Evolutionary conservation across 2,329 filamentous ascomycete genomes (phyloP), one percentile per base, ranked within the genome.

Genomic region (Talaromyces sp.): DNA sequence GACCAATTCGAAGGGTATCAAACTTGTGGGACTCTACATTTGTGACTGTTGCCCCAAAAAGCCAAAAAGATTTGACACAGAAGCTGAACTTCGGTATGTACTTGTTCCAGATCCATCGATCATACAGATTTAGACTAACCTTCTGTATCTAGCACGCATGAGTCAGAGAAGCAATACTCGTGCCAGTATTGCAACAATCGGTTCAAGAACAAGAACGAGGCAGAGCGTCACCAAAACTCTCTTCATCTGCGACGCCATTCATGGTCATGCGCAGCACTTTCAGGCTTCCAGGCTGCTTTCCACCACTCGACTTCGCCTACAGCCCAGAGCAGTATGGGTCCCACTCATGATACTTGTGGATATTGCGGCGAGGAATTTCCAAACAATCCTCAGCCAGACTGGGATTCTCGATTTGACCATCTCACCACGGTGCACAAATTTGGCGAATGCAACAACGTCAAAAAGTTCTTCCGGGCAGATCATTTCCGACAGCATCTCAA

Each of bases 141-240:
- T 1, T 38, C 52, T 46, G 31, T 29, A 21, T 41, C 7, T 54
- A 97, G 93, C 65, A 80, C 88, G 51, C 93, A 97, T 73, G 91
- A 94, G 75, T 87, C 91, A 71, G 94, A 97, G 75, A 97, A 97
- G 75, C 93, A 97, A 75, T 97, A 97, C 74, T 90, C 90, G 64
- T 97, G 93, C 75, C 84, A 86, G 29, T 97, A 91, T 73, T 97
- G 93, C 74, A 89, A 89, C 48, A 97, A 97, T 72, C 87, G 93
- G 11, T 97, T 97, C 81, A 97, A 97, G 77, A 97, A 97, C 79
- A 97, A 97, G 78, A 97, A 97, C 69, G 94, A 97, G 77, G 92
- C 92, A 2, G 93, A 97, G 75, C 86, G 94, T 32, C 93, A 97
- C 72, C 92, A 96, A 70, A 97, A 97, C 70, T 96, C 92, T 14